phyloP scores from a whole-genome alignment of 1,284 basidiomycete genomes.

The Fomitiporia mediterranea region DNA sequence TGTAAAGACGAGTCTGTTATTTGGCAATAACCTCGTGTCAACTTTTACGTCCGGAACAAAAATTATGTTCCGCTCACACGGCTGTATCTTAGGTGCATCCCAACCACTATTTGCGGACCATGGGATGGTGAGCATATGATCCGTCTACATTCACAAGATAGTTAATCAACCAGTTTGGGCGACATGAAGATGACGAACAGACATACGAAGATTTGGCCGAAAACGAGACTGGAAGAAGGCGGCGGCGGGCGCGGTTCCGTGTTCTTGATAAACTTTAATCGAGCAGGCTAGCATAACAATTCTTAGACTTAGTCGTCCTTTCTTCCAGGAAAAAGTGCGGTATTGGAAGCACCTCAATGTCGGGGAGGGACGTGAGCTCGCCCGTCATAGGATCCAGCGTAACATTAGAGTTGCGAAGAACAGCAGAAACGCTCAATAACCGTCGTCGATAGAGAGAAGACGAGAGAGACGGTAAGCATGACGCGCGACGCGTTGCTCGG shows the following conservation, averaged over 20 bases:
- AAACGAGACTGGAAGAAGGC: constrained; percentile 50
- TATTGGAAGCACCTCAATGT: constrained; percentile 37
- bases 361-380: constrained; percentile 37
- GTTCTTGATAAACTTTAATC: constrained; percentile 46
- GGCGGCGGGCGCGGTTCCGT: constrained; percentile 49
- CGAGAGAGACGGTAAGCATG: neutral
- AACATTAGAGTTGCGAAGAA: constrained; percentile 3
- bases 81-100: constrained; percentile 79
- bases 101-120: constrained; percentile 78
- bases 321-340: constrained; percentile 7
- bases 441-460: neutral
- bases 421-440: constrained; percentile 7
- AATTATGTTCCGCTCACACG: constrained; percentile 49
- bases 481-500: constrained; percentile 2
- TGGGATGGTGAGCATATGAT: constrained; percentile 89
- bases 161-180: neutral
- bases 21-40: neutral
- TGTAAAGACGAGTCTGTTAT: constrained; percentile 65
- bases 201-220: constrained; percentile 68
- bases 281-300: constrained; percentile 36
- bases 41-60: neutral
- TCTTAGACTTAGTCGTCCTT: constrained; percentile 7
- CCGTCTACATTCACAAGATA: constrained; percentile 55
- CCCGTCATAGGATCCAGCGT: constrained; percentile 42
- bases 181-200: neutral